These are phyloP conservation scores for Prunus persica DNA, from an alignment of 306 rosid genomes.

Conservation along the genomic window DNA sequence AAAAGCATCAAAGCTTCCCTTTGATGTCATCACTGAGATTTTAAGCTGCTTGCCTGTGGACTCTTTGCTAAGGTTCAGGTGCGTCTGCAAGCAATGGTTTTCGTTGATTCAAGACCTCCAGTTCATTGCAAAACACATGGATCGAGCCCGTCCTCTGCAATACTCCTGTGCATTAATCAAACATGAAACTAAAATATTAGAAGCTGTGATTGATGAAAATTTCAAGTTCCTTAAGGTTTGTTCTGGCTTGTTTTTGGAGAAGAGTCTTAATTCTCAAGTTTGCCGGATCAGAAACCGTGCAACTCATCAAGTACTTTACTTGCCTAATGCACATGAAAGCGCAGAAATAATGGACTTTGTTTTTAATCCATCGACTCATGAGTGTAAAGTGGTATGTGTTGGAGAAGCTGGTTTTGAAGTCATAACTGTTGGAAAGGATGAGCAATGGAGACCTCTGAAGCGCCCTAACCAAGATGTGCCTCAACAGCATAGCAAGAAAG, in stretches of 20 bases:
- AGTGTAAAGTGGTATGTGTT: not conserved
- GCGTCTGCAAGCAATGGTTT: conserved; percentile 2
- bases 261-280: not conserved
- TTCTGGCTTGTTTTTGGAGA: not conserved
- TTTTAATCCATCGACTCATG: not conserved
- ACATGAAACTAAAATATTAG: not conserved
- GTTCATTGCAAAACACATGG: too few species aligned
- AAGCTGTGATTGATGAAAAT: not conserved
- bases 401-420: not conserved
- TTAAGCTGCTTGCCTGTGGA: not conserved
- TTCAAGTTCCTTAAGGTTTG: not conserved
- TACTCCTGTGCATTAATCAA: not conserved
- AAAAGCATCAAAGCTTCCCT: too few species aligned
- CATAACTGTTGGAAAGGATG: not conserved
- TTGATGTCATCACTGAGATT: not conserved
- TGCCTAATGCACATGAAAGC: not conserved
- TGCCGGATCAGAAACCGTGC: conserved; percentile 1
- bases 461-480: not conserved
- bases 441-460: not conserved
- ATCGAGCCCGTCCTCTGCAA: not conserved
- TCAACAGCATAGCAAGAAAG: not conserved
- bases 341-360: not conserved
- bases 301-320: not conserved
- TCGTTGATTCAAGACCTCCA: too few species aligned
- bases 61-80: not conserved